Percentiles rank a stretch among this genome's conserved stretches.
Conservation (phyloP, 805 yeast genomes). For the Kodamaea nitidulidarum region DNA sequence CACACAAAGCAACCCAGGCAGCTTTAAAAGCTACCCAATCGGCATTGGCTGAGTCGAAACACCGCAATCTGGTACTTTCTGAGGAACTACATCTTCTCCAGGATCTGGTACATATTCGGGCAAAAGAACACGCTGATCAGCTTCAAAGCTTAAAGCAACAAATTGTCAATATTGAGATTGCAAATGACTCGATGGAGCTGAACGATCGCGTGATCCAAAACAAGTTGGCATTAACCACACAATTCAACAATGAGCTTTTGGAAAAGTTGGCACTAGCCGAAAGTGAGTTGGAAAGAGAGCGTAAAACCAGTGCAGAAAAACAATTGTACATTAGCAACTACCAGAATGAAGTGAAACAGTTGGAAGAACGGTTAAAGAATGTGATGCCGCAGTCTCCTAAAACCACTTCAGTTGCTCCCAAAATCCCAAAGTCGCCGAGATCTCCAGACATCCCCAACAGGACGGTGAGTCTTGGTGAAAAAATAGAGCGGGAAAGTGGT, state of each 20-base stretch:
- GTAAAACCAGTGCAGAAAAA: conserved; percentile 20
- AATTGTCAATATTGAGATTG: conserved; percentile 40
- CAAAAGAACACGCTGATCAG: conserved; percentile 18
- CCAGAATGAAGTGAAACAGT: conserved; percentile 26
- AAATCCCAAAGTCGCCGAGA: not conserved
- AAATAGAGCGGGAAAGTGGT: too few relatives aligned
- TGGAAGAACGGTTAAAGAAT: conserved; percentile 8
- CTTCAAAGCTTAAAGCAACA: conserved; percentile 23
- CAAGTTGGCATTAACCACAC: conserved; percentile 32
- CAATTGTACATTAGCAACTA: conserved; percentile 27
- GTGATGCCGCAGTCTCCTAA: not conserved
- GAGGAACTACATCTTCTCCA: conserved; percentile 20
- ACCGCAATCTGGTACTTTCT: conserved; percentile 13
- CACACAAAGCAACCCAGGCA: conserved; percentile 17
- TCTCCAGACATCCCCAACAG: not conserved
- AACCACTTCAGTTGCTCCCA: not conserved
- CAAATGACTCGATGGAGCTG: conserved; percentile 38
- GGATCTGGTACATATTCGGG: conserved; percentile 10
- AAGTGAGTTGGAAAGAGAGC: conserved; percentile 34
- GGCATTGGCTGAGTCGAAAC: conserved; percentile 18
- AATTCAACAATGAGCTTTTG: conserved; percentile 38
- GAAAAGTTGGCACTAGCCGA: conserved; percentile 42
- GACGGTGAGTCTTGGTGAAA: too few relatives aligned
- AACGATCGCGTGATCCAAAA: conserved; percentile 33
- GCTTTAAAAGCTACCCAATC: conserved; percentile 17